Base-by-base conservation (phyloP, 345 rosid species). In the Salix udensis region DNA sequence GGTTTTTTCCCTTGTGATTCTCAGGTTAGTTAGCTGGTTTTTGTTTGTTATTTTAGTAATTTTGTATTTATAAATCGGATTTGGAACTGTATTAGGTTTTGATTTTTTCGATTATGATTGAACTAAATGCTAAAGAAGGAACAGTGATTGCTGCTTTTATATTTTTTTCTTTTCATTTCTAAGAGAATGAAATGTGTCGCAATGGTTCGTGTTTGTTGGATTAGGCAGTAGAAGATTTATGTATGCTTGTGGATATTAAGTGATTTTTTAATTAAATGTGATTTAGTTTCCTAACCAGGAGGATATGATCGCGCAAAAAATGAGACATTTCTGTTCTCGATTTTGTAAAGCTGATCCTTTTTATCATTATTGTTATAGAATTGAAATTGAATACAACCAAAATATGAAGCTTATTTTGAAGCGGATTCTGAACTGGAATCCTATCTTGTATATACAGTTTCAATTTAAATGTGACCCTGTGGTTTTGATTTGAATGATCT, bases 1-100 rank as follows among this genome's bases (percentile, higher is more conserved):
- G 99, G 95, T 23, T 96, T 96, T 77, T 90, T 82, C 64, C 98
- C 99, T 6, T 84, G 90, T 77, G 98, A 94, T 83, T 85, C 90
- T 40, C 94, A 92, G 83, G 97, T 92, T 7, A 9, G 50, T 37
- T 39, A 10, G 30, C 28, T n/a, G 10, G 24, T 10, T 65, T 7
- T 58, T 68, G 10, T 21, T 24, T 68, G 31, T 86, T 79, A n/a
- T 18, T 64, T 61, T 44, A 18, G 11, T 48, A 40, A 58, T 55
- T 61, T 24, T 55, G 52, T 78, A 8, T 10, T 58, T n/a, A n/a
- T 23, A 9, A 58, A 58, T 9, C 23, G 62, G 14, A 58, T n/a
- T 23, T n/a, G 62, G 14, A 58, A 58, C 4, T n/a, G 62, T n/a
- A 7, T 55, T n/a, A 8, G 10, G 3, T 21, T 55, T 55, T 55